A percentile compares a stretch with the other conserved stretches of the same genome.
phyloP scores from a whole-genome alignment of 1,139 yeast genomes.

The Saccharomyces hybrid region DNA sequence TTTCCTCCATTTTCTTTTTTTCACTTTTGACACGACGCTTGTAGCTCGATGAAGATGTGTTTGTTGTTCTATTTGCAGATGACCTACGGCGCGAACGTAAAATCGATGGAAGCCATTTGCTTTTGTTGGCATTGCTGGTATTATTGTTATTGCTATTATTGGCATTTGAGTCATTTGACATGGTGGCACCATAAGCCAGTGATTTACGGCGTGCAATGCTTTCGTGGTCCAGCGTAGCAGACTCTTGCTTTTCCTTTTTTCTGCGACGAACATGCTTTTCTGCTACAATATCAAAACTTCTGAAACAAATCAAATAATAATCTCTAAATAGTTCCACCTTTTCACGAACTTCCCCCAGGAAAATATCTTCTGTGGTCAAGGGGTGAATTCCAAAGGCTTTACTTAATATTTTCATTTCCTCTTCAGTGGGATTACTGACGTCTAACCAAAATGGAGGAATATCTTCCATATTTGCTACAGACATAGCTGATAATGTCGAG shows the following conservation, averaged over 20 bases:
- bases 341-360: conserved; percentile 88
- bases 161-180: background rate
- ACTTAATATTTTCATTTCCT: conserved; percentile 87
- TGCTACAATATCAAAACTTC: conserved; percentile 82
- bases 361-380: conserved; percentile 90
- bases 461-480: conserved; percentile 25
- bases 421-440: conserved; percentile 87
- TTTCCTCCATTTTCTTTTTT: conserved; percentile 30
- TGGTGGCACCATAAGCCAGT: conserved; percentile 2
- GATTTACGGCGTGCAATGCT: conserved; percentile 5
- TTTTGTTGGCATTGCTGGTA: conserved; percentile 3
- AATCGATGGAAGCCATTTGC: conserved; percentile 10
- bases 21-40: conserved; percentile 11
- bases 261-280: conserved; percentile 46
- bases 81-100: conserved; percentile 10
- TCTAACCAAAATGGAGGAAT: conserved; percentile 81
- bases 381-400: conserved; percentile 95
- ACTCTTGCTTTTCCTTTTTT: conserved; percentile 27
- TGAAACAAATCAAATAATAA: conserved; percentile 86
- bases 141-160: conserved; percentile 2
- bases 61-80: conserved; percentile 7
- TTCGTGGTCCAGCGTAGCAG: conserved; percentile 3
- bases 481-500: conserved; percentile 12
- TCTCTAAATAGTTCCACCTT: conserved; percentile 87
- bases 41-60: conserved; percentile 10